phyloP scores from a whole-genome alignment of 2,329 filamentous ascomycete genomes.

The Ophiostoma perfectum region DNA sequence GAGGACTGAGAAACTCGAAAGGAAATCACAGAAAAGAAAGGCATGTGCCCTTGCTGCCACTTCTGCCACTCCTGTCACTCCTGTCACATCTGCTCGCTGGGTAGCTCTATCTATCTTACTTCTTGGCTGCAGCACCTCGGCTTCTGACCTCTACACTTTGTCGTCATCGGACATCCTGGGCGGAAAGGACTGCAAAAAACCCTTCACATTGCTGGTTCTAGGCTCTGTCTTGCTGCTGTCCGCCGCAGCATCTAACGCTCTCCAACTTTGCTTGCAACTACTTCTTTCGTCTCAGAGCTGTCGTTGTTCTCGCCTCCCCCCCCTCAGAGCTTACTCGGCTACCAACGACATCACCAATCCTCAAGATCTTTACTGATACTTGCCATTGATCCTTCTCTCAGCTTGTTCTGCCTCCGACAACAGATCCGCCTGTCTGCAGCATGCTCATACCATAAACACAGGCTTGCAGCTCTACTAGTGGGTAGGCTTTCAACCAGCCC shows the following conservation, averaged over 20 bases:
- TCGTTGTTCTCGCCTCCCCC: no score
- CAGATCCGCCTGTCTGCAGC: slow-evolving; percentile 9
- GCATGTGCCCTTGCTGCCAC: not conserved
- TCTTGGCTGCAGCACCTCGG: slow-evolving; percentile 6
- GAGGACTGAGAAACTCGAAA: not conserved
- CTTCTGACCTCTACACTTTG: not conserved
- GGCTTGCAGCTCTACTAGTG: slow-evolving; percentile 16
- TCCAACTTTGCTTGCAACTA: no score
- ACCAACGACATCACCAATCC: not conserved
- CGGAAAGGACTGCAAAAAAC: not conserved
- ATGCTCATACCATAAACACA: slow-evolving; percentile 17
- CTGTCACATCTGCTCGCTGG: not conserved
- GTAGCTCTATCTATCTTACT: not conserved
- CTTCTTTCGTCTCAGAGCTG: no score
- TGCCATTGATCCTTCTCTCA: not conserved
- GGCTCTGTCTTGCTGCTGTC: no score
- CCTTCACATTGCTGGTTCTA: no score
- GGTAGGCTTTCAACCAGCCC: slow-evolving; percentile 6
- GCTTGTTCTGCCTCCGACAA: not conserved
- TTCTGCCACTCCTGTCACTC: not conserved
- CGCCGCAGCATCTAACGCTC: no score
- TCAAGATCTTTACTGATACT: slow-evolving; percentile 6
- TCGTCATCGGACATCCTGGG: not conserved
- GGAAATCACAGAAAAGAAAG: not conserved
- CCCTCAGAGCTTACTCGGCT: not conserved